Percentiles rank a stretch among this genome's conserved stretches.
Conservation (phyloP, 75 land plant genomes). For the Adiantum capillusveneris region DNA sequence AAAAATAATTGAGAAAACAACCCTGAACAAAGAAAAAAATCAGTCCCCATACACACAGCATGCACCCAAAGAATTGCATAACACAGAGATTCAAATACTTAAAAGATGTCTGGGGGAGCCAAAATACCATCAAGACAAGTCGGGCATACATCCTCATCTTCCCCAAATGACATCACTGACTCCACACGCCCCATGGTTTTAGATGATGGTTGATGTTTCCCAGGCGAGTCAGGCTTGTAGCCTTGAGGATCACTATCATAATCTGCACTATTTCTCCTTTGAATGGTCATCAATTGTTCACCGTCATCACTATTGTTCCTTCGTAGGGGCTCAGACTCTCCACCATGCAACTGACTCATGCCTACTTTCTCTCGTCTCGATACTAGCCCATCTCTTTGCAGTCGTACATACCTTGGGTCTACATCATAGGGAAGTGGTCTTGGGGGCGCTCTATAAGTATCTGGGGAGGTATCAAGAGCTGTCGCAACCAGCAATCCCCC, state of each 20-base stretch:
- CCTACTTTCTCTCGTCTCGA: slow-evolving; percentile 59
- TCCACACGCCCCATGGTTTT: slow-evolving; percentile 29
- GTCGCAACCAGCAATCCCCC: slow-evolving; percentile 21
- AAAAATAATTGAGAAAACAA: no score
- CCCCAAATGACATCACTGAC: slow-evolving; percentile 45
- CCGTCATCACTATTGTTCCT: slow-evolving; percentile 39
- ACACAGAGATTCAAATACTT: no score
- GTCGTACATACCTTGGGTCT: slow-evolving; percentile 59
- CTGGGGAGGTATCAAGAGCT: slow-evolving; percentile 37
- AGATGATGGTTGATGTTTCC: slow-evolving; percentile 21
- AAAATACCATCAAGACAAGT: slow-evolving; percentile 98
- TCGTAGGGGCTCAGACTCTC: slow-evolving; percentile 58
- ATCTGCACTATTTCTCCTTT: slow-evolving; percentile 30
- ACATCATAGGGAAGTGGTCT: slow-evolving; percentile 85
- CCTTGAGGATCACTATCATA: slow-evolving; percentile 40
- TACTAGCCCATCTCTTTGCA: slow-evolving; percentile 56
- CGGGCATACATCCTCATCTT: slow-evolving; percentile 89
- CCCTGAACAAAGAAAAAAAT: no score
- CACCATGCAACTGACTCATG: slow-evolving; percentile 56
- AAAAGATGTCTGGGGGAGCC: no score
- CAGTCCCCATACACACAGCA: no score
- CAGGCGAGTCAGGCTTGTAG: slow-evolving; percentile 24
- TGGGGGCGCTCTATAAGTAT: slow-evolving; percentile 79
- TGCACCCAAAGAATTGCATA: no score
- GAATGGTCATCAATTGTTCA: slow-evolving; percentile 35